Base-by-base conservation (phyloP, 306 rosid species). In the Rosa chinensis region DNA sequence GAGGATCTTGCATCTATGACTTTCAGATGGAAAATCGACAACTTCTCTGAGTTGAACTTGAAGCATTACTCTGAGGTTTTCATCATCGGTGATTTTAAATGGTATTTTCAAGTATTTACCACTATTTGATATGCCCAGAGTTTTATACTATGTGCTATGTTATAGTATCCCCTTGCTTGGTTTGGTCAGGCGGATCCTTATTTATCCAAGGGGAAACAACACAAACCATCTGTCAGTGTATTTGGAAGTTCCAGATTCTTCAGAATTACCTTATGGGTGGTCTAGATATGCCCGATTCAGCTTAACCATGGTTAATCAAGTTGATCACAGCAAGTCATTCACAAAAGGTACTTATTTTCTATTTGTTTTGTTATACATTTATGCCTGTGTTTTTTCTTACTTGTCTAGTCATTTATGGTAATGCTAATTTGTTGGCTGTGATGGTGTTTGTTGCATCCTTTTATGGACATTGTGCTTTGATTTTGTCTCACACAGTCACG, bases 1-100 rank as follows among this genome's bases (percentile, higher is more conserved):
- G 70, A 64, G 21, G 70, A 64, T 64, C 70, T 64, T 35, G 45
- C 43, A 35, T 14, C 43, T 64, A 49, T 39, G 72, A 67, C 49
- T 8, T 67, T 67, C 72, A 67, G 28, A 67, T 67, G 72, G 72
- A 20, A 67, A 4, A 20, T 67, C 5, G 49, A 67, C 72, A 67
- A 67, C 72, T 67, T 67, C 72, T 67, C 72, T 20, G 14, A 40
- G 49, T 42, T 39, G 72, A 10, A 17, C 72, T 67, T 40, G 28
- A 67, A 67, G 49, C 28, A 40, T 67, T 67, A 40, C 72, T 67
- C 72, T 67, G 49, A 67, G 14, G 17, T 67, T 20, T 67, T 67
- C 32, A 0, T 14, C 16, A 40, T 40, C 2, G 49, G 49, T 40
- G 72, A 67, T 40, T 67, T 40, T 1, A 67, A 40, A 40, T 67